These are phyloP conservation scores for Trichoderma sp. DNA, from an alignment of 2,329 filamentous ascomycete genomes.

Conservation along the genomic window DNA sequence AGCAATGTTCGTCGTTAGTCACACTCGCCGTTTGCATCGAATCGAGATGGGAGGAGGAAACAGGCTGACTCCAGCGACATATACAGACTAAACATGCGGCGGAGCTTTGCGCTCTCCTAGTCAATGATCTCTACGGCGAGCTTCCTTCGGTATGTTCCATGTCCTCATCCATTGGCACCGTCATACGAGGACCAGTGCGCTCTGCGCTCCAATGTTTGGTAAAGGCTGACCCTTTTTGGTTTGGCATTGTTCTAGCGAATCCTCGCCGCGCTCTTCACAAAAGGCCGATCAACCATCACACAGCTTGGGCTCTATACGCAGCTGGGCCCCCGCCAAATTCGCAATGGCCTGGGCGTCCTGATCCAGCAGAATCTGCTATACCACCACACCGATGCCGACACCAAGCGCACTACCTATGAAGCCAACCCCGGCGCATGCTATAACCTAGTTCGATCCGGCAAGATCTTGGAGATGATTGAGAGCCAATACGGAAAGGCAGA, in stretches of 20 bases:
- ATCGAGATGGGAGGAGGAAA: not conserved
- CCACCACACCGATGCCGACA: conserved; percentile 65
- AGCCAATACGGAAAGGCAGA: conserved; percentile 73
- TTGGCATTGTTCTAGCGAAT: conserved; percentile 66
- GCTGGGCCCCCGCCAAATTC: conserved; percentile 72
- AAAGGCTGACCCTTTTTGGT: conserved; percentile 31
- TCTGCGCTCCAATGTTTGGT: not conserved
- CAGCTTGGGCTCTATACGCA: conserved; percentile 72
- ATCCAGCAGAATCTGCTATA: conserved; percentile 86
- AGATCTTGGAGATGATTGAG: conserved; percentile 75
- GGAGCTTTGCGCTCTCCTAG: conserved; percentile 87
- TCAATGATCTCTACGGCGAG: conserved; percentile 88
- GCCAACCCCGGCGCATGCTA: conserved; percentile 81
- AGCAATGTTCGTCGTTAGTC: conserved; percentile 58
- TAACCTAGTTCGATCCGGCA: conserved; percentile 76
- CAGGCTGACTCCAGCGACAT: conserved; percentile 27
- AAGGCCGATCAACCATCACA: conserved; percentile 73
- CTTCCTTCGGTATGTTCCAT: conserved; percentile 72
- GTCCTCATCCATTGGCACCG: not conserved
- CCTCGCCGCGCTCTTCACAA: conserved; percentile 73
- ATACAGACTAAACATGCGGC: conserved; percentile 69
- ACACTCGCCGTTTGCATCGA: conserved; percentile 20
- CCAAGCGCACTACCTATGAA: conserved; percentile 74
- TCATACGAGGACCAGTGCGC: not conserved
- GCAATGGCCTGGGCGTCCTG: conserved; percentile 79